Base-by-base conservation (phyloP, 129 eudicot genomes). In the Saposhnikovia divaricata region DNA sequence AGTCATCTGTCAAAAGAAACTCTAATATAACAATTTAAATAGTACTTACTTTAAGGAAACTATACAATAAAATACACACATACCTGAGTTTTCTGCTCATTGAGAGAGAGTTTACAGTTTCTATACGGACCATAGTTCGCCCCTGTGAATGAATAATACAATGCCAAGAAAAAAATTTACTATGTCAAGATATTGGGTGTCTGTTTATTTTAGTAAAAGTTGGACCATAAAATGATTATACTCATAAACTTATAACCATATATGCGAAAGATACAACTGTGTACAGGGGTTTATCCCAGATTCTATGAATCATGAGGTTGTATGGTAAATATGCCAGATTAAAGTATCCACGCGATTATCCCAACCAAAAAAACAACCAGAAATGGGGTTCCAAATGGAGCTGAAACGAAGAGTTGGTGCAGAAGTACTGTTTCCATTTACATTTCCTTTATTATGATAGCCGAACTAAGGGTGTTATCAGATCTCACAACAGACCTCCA, bases 81-180 rank as follows among this genome's bases (percentile, higher is more conserved):
- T 48, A 90, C 99, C 92, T 95, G 98, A 78, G 97, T 86, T 85
- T 79, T 92, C 81, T 92, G 92, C 84, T 95, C 98, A 3, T 89
- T 80, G 25, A 85, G 77, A 84, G 53, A 86, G 78, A 95, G 96
- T 0, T 79, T 90, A 59, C 89, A 84, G n/a, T 63, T 72, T 84
- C 98, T 89, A 78, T 95, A 90, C 70, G 98, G 98, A 76, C 97
- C 96, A 45, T 80, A 85, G 57, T 95, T 90, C 70, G 75, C 75
- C 80, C 97, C 98, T 94, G 75, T 31, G 61, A 53, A 80, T 69
- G 51, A 21, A 18, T 6, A 37, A 45, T 66, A 9, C 28, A 40
- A 45, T 4, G 51, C 5, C 13, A 74, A n/a, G 15, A 74, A 11
- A 15, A 3, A 74, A n/a, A 43, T 23, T 45, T 12, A 25, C 23